These are phyloP conservation scores for Candida coquimbonensis DNA, from an alignment of 805 yeast genomes.

Conservation along the genomic window DNA sequence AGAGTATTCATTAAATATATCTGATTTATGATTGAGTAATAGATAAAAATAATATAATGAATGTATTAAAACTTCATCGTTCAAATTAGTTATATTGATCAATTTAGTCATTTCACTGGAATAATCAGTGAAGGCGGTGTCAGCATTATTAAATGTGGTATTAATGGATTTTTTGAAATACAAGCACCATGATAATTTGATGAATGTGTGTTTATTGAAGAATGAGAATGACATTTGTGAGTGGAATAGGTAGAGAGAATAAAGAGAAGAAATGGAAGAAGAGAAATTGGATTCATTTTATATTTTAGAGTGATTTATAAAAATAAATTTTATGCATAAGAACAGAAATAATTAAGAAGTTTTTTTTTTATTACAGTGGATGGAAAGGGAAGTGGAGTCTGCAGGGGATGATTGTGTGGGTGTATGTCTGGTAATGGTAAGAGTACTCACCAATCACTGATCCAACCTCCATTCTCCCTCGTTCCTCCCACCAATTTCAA, in stretches of 20 bases:
- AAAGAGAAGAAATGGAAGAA: background rate
- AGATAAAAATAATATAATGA: constrained; percentile 14
- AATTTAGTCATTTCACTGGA: constrained; percentile 9
- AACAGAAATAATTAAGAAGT: too few relatives aligned
- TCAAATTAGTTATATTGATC: constrained; percentile 16
- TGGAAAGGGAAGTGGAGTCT: too few relatives aligned
- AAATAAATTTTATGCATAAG: too few relatives aligned
- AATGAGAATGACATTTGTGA: background rate
- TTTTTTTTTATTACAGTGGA: too few relatives aligned
- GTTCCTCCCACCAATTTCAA: too few relatives aligned
- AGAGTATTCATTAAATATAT: background rate
- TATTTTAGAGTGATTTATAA: background rate
- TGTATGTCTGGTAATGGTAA: too few relatives aligned
- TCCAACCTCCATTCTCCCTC: too few relatives aligned
- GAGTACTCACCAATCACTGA: too few relatives aligned
- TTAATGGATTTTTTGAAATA: constrained; percentile 6
- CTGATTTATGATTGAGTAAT: constrained; percentile 11
- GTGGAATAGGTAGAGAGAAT: too few relatives aligned
- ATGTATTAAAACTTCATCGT: constrained; percentile 13
- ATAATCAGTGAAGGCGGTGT: background rate
- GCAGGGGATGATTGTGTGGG: too few relatives aligned
- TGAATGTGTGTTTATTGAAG: constrained; percentile 2
- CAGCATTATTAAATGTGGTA: background rate
- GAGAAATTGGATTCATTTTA: background rate
- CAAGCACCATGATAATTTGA: constrained; percentile 14